Percentiles rank a stretch among this genome's conserved stretches.
Evolutionary conservation across 352 stramenopile genomes (phyloP).

Genomic region (Globisporangium recalcitrans): DNA sequence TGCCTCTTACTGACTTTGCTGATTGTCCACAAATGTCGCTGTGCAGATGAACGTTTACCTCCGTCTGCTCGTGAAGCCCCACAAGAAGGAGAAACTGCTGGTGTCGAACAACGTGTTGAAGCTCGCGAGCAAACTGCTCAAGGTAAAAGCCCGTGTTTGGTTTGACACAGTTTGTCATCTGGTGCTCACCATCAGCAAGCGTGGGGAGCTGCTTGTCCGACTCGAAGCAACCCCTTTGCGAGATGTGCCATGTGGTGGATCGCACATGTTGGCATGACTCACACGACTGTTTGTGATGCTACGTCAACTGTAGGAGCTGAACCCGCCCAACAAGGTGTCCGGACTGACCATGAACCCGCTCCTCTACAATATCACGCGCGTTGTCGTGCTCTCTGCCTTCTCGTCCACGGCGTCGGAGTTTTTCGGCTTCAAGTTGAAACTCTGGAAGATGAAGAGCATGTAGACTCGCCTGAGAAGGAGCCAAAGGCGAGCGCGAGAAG

Average conservation of each 20-base stretch:
- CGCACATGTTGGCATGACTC: neutral
- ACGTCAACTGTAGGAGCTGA: conserved; percentile 61
- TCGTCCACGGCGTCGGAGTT: conserved; percentile 87
- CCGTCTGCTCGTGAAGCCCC: conserved; percentile 70
- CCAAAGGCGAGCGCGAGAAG: neutral
- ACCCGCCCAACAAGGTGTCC: conserved; percentile 89
- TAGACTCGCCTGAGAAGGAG: conserved; percentile 21
- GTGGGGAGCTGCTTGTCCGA: neutral
- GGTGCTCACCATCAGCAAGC: neutral
- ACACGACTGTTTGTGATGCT: conserved; percentile 1
- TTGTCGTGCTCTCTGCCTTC: conserved; percentile 87
- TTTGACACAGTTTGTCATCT: neutral
- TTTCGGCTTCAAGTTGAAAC: conserved; percentile 90
- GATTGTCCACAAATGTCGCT: conserved; percentile 5
- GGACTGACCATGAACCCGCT: conserved; percentile 89
- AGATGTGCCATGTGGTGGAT: neutral
- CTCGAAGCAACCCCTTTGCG: neutral
- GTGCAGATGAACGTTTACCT: conserved; percentile 85
- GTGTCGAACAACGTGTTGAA: conserved; percentile 90
- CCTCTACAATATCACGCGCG: conserved; percentile 86
- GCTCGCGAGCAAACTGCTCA: conserved; percentile 88
- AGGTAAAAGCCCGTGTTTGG: conserved; percentile 26
- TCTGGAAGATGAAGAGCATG: conserved; percentile 85
- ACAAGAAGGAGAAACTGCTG: conserved; percentile 87
- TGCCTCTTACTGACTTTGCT: conserved; percentile 12